phyloP scores from a whole-genome alignment of 768 basidiomycete genomes.

The Russula olivacea region DNA sequence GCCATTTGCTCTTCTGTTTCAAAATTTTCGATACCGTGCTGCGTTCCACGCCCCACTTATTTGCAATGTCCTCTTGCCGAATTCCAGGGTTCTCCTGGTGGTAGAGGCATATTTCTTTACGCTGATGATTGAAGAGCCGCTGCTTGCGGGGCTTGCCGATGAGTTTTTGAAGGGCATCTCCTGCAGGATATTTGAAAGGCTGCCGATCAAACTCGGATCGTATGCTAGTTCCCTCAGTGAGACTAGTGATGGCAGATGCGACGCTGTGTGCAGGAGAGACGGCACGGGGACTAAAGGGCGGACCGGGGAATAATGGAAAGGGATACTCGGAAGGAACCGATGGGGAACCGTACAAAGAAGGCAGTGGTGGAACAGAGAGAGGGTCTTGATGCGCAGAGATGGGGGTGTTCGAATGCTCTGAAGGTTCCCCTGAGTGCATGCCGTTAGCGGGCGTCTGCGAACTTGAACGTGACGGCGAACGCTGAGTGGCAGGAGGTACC shows the following conservation, averaged over 20 bases:
- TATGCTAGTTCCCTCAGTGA: constrained; percentile 35
- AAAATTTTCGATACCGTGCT: constrained; percentile 94
- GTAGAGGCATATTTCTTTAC: constrained; percentile 68
- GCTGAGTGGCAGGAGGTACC: neutral
- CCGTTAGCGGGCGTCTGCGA: constrained; percentile 21
- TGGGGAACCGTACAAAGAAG: constrained; percentile 18
- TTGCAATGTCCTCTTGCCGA: constrained; percentile 82
- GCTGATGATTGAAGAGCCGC: constrained; percentile 67
- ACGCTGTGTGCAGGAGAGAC: constrained; percentile 60
- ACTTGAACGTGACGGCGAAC: constrained; percentile 23
- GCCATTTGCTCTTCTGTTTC: constrained; percentile 79
- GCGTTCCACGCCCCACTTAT: constrained; percentile 70
- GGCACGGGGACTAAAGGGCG: constrained; percentile 40
- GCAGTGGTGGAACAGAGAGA: constrained; percentile 15
- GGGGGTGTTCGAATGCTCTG: constrained; percentile 20
- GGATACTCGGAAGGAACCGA: constrained; percentile 20
- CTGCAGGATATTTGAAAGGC: constrained; percentile 18
- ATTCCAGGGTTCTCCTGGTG: constrained; percentile 57
- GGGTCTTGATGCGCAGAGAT: constrained; percentile 20
- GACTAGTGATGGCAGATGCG: constrained; percentile 47
- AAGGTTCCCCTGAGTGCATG: constrained; percentile 19
- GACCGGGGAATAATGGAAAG: constrained; percentile 18
- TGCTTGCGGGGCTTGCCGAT: constrained; percentile 56
- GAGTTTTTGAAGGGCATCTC: constrained; percentile 24
- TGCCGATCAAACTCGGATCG: constrained; percentile 15